Conservation (phyloP, 257 asterid genomes). For the Fraxinus pennsylvanica region DNA sequence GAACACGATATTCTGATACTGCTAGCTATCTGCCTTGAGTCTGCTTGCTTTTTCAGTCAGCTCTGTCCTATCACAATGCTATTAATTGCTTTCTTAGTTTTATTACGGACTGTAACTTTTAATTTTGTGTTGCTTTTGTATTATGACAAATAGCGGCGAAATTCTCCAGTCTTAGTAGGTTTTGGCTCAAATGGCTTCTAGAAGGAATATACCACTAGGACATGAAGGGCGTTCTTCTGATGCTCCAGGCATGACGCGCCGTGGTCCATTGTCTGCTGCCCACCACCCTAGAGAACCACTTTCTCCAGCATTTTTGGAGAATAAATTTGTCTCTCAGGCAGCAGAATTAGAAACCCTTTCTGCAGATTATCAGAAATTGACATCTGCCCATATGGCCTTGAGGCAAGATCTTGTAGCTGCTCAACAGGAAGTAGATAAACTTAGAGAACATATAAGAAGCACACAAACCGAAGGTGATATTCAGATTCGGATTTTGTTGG, state of each 20-base stretch:
- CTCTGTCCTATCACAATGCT: not conserved
- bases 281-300: constrained; percentile 40
- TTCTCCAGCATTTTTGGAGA: constrained; percentile 43
- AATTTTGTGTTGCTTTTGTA: not conserved
- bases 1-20: not conserved
- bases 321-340: constrained; percentile 50
- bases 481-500: constrained; percentile 66
- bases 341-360: constrained; percentile 61
- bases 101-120: not conserved
- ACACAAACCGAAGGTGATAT: constrained; percentile 73
- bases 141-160: not conserved
- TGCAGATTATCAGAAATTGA: constrained; percentile 67
- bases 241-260: constrained; percentile 39
- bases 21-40: not conserved
- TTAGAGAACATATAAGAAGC: constrained; percentile 64
- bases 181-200: constrained; percentile 52
- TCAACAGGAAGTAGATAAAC: constrained; percentile 53
- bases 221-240: constrained; percentile 46
- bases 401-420: constrained; percentile 62
- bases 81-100: constrained; percentile 4
- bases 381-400: constrained; percentile 56
- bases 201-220: constrained; percentile 51
- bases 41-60: not conserved
- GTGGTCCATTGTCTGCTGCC: constrained; percentile 38
- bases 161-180: constrained; percentile 12